These are phyloP conservation scores for Plantago elongata DNA, from an alignment of 257 asterid genomes.

Conservation along the genomic window DNA sequence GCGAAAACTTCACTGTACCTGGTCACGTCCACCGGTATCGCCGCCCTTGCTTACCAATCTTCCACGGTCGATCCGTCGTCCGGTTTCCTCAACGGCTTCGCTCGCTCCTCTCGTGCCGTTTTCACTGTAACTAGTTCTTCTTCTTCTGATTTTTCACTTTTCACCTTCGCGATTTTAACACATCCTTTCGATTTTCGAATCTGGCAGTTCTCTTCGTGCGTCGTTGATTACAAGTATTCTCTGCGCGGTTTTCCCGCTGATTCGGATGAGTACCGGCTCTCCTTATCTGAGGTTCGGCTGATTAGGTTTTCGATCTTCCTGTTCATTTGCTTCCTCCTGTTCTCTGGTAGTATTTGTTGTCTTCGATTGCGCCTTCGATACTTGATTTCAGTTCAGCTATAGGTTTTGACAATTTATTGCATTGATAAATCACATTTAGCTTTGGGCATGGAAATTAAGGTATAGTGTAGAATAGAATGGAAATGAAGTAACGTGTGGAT, in stretches of 20 bases:
- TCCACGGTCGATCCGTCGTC: slow-evolving; percentile 29
- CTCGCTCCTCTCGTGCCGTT: slow-evolving; percentile 82
- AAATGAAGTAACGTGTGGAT: no score
- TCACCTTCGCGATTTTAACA: no score
- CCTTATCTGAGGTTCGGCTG: slow-evolving; percentile 52
- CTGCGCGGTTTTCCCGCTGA: slow-evolving; percentile 40
- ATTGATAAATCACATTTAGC: no score
- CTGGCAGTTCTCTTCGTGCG: slow-evolving; percentile 53
- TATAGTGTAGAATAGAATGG: no score
- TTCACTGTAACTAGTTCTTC: slow-evolving; percentile 34
- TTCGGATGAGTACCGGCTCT: slow-evolving; percentile 43
- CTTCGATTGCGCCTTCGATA: no score
- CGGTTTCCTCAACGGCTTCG: slow-evolving; percentile 48
- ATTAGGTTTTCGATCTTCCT: neutral
- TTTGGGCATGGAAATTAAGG: no score
- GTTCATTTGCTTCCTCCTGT: no score
- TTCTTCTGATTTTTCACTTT: neutral
- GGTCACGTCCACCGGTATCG: slow-evolving; percentile 50
- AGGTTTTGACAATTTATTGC: no score
- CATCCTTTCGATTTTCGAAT: neutral
- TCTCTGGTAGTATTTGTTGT: no score
- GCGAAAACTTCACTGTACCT: slow-evolving; percentile 39
- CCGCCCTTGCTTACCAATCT: slow-evolving; percentile 35
- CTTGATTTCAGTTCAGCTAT: no score
- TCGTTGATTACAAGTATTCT: slow-evolving; percentile 68